A percentile compares a stretch with the other conserved stretches of the same genome.
Evolutionary conservation across 2,329 filamentous ascomycete genomes (phyloP).

Genomic region (Cytospora piceae): DNA sequence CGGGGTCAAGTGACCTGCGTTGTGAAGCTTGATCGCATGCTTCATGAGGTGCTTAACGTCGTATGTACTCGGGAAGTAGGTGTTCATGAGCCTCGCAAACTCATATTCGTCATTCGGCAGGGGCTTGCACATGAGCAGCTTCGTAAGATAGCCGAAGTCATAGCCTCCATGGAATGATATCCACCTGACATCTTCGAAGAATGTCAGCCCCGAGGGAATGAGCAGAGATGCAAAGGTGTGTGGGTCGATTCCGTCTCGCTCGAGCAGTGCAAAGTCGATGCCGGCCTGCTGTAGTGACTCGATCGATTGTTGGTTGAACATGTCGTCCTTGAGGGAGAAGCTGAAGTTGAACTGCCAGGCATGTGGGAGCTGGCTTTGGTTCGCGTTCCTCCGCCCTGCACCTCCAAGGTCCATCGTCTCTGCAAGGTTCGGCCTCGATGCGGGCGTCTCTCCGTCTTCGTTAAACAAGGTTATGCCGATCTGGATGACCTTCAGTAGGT

Average conservation of each 20-base stretch:
- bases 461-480: constrained; percentile 94
- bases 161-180: constrained; percentile 98
- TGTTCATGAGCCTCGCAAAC: constrained; percentile 85
- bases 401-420: constrained; percentile 46
- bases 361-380: constrained; percentile 68
- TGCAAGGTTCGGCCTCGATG: constrained; percentile 62
- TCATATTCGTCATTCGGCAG: constrained; percentile 88
- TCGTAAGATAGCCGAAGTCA: constrained; percentile 96
- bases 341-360: constrained; percentile 99
- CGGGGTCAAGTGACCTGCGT: constrained; percentile 64
- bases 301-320: constrained; percentile 96
- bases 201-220: constrained; percentile 88
- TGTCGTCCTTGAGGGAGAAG: constrained; percentile 91
- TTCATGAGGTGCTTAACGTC: constrained; percentile 99
- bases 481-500: constrained; percentile 96
- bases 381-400: constrained; percentile 45
- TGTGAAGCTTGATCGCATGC: constrained; percentile 74
- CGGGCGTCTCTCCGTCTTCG: constrained; percentile 83
- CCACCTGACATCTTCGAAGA: constrained; percentile 89
- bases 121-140: constrained; percentile 81
- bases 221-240: constrained; percentile 86
- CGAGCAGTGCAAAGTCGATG: constrained; percentile 86
- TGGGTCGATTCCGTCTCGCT: constrained; percentile 88
- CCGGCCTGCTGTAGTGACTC: constrained; percentile 87
- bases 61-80: constrained; percentile 91